Conservation (phyloP, 495 filamentous ascomycete species). For the Penicillium nucicola region DNA sequence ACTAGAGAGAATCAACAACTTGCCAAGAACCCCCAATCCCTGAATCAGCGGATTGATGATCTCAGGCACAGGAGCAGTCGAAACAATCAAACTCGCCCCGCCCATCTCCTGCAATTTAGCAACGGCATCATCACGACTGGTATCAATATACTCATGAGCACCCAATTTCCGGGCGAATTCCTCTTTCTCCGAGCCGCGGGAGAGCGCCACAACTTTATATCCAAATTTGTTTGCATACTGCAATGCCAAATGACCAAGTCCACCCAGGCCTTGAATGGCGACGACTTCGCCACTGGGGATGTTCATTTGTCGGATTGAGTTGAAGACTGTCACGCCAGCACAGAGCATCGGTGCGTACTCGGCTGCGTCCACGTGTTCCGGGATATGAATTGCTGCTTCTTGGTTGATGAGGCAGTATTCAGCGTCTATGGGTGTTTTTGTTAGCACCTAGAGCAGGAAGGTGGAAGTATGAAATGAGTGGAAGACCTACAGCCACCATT, state of each 20-base stretch:
- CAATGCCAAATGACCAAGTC: constrained; percentile 64
- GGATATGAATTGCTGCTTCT: constrained; percentile 64
- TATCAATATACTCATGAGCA: constrained; percentile 66
- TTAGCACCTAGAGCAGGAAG: not conserved
- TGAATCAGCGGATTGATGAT: constrained; percentile 52
- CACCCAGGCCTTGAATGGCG: constrained; percentile 63
- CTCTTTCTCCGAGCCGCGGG: constrained; percentile 53
- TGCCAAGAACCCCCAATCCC: constrained; percentile 55
- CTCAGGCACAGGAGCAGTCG: constrained; percentile 59
- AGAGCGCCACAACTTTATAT: constrained; percentile 62
- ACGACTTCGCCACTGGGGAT: constrained; percentile 56
- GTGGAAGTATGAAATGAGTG: not conserved
- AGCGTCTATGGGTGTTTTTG: constrained; percentile 35
- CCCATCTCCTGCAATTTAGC: constrained; percentile 54
- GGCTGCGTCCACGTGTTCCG: constrained; percentile 52
- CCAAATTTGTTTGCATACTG: constrained; percentile 66
- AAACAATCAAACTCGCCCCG: constrained; percentile 59
- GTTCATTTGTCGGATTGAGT: constrained; percentile 60
- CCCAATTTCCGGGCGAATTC: constrained; percentile 59
- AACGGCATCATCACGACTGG: constrained; percentile 48
- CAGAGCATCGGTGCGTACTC: constrained; percentile 66
- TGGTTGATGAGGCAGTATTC: constrained; percentile 60
- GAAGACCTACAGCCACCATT: constrained; percentile 46
- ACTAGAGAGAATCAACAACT: constrained; percentile 44
- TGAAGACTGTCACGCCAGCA: constrained; percentile 72